Conservation (phyloP, 129 eudicot species). For the Centella asiatica region DNA sequence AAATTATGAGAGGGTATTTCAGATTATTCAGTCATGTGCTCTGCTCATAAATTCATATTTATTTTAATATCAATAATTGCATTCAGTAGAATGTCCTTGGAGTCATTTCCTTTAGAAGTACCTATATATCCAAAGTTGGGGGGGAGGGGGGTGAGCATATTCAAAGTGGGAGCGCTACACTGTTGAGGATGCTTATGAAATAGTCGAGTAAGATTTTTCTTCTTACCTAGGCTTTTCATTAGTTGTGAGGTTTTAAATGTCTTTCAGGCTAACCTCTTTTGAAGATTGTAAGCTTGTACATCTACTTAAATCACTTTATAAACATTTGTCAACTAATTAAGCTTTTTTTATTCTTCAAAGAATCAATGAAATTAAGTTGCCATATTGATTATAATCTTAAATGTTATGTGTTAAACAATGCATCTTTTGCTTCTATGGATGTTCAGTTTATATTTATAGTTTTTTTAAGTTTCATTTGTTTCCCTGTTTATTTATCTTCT, state of each 20-base stretch:
- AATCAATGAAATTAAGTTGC: too few relatives aligned
- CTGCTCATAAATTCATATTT: conserved; percentile 1
- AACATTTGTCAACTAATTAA: not conserved
- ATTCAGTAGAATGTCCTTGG: conserved; percentile 92
- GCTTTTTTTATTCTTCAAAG: not conserved
- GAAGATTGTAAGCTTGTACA: not conserved
- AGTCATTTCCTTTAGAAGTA: conserved; percentile 94
- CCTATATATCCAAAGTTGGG: conserved; percentile 85
- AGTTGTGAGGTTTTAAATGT: not conserved
- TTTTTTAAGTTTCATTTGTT: too few relatives aligned
- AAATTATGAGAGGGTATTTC: not conserved
- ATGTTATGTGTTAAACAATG: not conserved
- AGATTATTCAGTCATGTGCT: not conserved
- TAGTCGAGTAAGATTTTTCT: conserved; percentile 58
- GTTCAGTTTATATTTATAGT: not conserved
- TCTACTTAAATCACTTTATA: not conserved
- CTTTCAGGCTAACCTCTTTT: not conserved
- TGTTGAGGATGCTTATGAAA: conserved; percentile 79
- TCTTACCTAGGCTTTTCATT: not conserved
- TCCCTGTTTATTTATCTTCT: too few relatives aligned
- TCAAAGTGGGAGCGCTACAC: conserved; percentile 97
- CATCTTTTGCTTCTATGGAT: too few relatives aligned
- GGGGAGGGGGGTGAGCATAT: conserved; percentile 92
- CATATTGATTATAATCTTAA: too few relatives aligned
- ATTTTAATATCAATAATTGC: conserved; percentile 35